Conservation (phyloP, 139 green algal species). For the Volvox africanus region DNA sequence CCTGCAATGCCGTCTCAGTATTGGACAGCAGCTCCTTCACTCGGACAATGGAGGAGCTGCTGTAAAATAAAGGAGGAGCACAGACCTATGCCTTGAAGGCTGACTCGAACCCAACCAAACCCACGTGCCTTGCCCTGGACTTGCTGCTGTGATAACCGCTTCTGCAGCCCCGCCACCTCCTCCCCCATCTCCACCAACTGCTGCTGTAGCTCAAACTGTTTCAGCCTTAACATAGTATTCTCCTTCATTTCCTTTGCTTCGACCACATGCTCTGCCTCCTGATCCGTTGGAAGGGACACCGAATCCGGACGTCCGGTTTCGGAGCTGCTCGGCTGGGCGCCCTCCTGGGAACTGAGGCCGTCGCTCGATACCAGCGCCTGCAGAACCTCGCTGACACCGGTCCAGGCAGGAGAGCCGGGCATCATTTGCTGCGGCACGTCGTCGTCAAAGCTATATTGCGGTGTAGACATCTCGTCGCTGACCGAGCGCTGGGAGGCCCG, state of each 20-base stretch:
- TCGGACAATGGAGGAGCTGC: too few relatives aligned
- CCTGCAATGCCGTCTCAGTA: too few relatives aligned
- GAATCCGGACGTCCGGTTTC: too few relatives aligned
- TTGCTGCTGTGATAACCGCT: background rate
- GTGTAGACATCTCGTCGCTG: background rate
- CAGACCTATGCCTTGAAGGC: too few relatives aligned
- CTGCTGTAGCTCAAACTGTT: background rate
- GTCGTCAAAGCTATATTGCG: background rate
- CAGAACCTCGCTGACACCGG: background rate
- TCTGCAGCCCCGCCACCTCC: constrained; percentile 15
- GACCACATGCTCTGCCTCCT: background rate
- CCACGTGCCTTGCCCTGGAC: too few relatives aligned
- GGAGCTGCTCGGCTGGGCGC: too few relatives aligned
- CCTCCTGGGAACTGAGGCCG: background rate
- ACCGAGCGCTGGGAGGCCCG: background rate
- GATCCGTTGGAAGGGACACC: background rate
- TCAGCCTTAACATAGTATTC: background rate
- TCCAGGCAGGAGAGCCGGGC: constrained; percentile 3
- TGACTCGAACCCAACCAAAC: too few relatives aligned
- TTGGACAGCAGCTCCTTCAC: too few relatives aligned
- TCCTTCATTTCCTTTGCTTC: background rate
- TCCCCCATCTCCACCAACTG: constrained; percentile 5
- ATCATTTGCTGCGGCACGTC: background rate
- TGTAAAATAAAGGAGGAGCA: too few relatives aligned
- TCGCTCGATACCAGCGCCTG: background rate